Conservation (phyloP, 495 filamentous ascomycete species). For the Cercophora scortea region DNA sequence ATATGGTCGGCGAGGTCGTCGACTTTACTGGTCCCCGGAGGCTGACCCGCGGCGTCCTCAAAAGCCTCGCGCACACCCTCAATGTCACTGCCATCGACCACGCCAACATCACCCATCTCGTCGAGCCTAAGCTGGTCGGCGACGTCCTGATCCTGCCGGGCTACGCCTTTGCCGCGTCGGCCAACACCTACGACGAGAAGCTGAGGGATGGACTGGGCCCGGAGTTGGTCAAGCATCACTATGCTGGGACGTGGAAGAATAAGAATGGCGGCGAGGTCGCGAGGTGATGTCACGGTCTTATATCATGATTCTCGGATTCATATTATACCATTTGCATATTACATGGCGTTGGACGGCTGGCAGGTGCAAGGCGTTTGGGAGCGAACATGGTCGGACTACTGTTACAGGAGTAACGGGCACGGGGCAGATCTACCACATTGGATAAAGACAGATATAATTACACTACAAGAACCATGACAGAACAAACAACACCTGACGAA, state of each 20-base stretch:
- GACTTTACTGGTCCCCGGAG: constrained; percentile 4
- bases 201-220: background rate
- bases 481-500: no score
- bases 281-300: no score
- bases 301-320: no score
- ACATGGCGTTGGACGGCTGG: no score
- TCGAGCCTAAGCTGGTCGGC: constrained; percentile 5
- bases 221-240: constrained; percentile 7
- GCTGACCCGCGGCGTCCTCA: constrained; percentile 3
- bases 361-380: no score
- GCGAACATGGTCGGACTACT: no score
- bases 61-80: background rate
- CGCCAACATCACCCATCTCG: background rate
- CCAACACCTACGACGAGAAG: background rate
- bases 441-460: no score
- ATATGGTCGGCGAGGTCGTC: constrained; percentile 7
- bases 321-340: no score
- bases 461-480: background rate
- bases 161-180: constrained; percentile 1
- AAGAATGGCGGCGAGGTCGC: constrained; percentile 2
- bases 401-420: no score
- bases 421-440: no score
- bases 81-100: background rate
- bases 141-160: constrained; percentile 9
- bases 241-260: constrained; percentile 10